A percentile compares a stretch with the other conserved stretches of the same genome.
These are phyloP conservation scores for Fonsecaea pedrosoi DNA, from an alignment of 2,329 filamentous ascomycete species.

Conservation along the genomic window DNA sequence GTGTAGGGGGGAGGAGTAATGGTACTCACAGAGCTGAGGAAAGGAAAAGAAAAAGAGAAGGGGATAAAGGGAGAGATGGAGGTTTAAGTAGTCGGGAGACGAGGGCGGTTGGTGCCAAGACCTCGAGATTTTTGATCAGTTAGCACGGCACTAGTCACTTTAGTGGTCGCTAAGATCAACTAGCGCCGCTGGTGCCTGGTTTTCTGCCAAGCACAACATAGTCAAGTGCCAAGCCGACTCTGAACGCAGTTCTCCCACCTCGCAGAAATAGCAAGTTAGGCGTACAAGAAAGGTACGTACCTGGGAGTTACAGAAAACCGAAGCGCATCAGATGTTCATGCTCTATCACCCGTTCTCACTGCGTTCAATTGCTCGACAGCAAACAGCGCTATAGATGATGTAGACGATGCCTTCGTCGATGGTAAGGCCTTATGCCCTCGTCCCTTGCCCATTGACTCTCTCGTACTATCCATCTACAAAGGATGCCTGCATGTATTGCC, in stretches of 20 bases:
- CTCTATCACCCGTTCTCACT: neutral
- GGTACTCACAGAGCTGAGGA: slow-evolving; percentile 21
- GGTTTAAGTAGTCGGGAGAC: neutral
- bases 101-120: neutral
- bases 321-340: neutral
- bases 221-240: neutral
- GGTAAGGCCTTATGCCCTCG: neutral
- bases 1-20: neutral
- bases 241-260: too few relatives aligned
- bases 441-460: neutral
- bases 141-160: neutral
- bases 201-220: neutral
- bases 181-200: neutral
- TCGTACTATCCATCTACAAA: neutral
- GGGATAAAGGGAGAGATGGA: neutral
- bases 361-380: neutral
- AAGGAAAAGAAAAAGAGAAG: neutral
- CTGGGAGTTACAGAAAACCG: too few relatives aligned
- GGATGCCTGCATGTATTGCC: neutral
- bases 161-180: neutral
- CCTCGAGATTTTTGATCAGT: neutral
- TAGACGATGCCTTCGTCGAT: neutral
- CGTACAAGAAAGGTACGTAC: too few relatives aligned
- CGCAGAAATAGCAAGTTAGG: too few relatives aligned
- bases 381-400: neutral